Base-by-base conservation (phyloP, 2,329 filamentous ascomycete genomes). In the Penicillium sp. region DNA sequence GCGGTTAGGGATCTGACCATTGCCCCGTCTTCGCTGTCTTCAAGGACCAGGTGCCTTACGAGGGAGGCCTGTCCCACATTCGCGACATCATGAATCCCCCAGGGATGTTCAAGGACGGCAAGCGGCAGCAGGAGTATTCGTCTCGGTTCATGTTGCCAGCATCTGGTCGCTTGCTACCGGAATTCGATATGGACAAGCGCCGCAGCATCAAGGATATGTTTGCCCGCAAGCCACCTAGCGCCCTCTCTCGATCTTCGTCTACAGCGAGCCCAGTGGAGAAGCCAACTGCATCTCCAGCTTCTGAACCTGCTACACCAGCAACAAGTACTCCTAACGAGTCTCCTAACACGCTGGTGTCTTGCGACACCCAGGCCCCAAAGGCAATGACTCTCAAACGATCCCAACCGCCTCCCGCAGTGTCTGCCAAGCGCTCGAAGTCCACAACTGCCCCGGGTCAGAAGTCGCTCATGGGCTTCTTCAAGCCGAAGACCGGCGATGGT, bases 201-300 rank as follows among this genome's bases (percentile, higher is more conserved):
- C 80, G 81, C 55, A 95, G 76, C 63, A 96, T 98, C 62, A 87
- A 85, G 58, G 89, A 95, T 62, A 97, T 98, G 93, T 96, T 97
- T 64, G 75, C 75, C 49, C 82, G 78, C 57, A 84, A 78, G 56
- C 64, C 77, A 11, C n/a, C 49, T 4, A 44, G 16, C 9, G 31
- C 41, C 4, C 40, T 44, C 6, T 38, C 37, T 5, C 47, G 29
- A 16, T 39, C 40, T 3, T 13, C 42, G 6, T 43, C 38, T 28
- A 22, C 32, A 39, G 52, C 68, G 18, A 50, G 29, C 14, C n/a
- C 27, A 8, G 36, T 47, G n/a, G 52, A 47, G 18, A 53, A 45
- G 24, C 55, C 26, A 4, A 35, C 42, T 14, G 22, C 35, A 18
- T 18, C 31, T 16, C 31, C 16, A 11, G 31, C 14, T 34, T 10